Evolutionary conservation across 768 basidiomycete species (phyloP), one percentile per base, ranked within the genome.

Genomic region (Leccinum truebloodii): DNA sequence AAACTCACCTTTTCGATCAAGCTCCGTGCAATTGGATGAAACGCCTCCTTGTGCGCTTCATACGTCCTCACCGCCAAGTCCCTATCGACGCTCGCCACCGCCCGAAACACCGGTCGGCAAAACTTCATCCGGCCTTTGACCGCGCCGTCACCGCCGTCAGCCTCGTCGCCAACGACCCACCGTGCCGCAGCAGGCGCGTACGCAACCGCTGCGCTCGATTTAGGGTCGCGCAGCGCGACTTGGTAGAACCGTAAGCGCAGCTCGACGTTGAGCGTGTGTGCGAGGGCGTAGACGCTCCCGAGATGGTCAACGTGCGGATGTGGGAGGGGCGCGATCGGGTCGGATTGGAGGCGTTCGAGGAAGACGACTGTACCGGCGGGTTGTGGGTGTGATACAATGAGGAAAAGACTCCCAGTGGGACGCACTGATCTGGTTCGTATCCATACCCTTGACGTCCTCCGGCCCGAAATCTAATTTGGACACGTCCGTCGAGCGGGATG

Each of bases 101-200:
- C 83, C 37, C 83, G 75, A 68, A 92, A 86, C 6, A 84, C 75
- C 0, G 89, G 87, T 52, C 91, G 75, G 72, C 91, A 92, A 76
- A 92, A 92, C 70, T 93, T 92, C 90, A 92, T 92, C 35, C 91
- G 79, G 12, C 91, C 91, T 67, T 90, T 88, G 58, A 93, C 76
- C 28, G 83, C 75, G 1, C 83, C 86, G 14, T 24, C 26, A 32
- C 32, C 32, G 4, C 32, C 10, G 80, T 80, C 24, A 22, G 78
- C 85, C 64, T 86, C 77, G 14, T 52, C 53, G n/a, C 69, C 90
- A 14, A 86, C 81, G 22, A 92, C 83, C 90, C 91, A 92, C 28
- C 81, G 77, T 0, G 79, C 82, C 1, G 87, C 90, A 22, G 81
- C 76, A 0, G 60, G 59, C 8, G 84, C 86, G 63, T 83, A 84